Conservation (phyloP, 2,329 filamentous ascomycete genomes). For the Ceratocystis harringtonii region DNA sequence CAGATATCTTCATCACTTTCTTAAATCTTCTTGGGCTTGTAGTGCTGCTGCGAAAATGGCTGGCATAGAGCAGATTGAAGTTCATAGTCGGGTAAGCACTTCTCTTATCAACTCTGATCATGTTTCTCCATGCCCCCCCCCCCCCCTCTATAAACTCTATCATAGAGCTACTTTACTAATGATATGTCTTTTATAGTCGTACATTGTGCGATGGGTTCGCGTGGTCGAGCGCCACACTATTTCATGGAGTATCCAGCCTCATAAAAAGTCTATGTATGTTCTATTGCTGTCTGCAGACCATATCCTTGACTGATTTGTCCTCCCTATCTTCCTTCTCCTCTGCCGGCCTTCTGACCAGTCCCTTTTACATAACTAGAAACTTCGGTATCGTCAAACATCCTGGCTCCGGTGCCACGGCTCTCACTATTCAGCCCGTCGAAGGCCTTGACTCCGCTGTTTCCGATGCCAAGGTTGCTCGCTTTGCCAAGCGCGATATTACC, state of each 20-base stretch:
- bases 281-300: conserved; percentile 6
- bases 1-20: background rate
- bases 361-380: conserved; percentile 42
- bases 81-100: conserved; percentile 74
- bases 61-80: conserved; percentile 89
- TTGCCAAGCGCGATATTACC: conserved; percentile 42
- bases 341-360: background rate
- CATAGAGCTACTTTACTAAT: conserved; percentile 11
- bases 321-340: background rate
- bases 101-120: background rate
- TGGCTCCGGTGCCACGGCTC: conserved; percentile 46
- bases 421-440: conserved; percentile 31
- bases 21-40: conserved; percentile 9
- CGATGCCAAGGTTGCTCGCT: conserved; percentile 34
- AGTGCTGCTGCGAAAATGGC: conserved; percentile 45
- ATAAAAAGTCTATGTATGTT: conserved; percentile 82
- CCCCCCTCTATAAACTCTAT: background rate
- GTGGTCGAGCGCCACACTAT: conserved; percentile 83
- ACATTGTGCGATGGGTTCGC: conserved; percentile 93
- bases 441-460: conserved; percentile 30
- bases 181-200: conserved; percentile 49
- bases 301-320: conserved; percentile 17
- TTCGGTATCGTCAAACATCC: conserved; percentile 98
- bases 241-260: conserved; percentile 93
- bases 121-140: background rate